Percentiles rank a stretch among this genome's conserved stretches.
Conservation (phyloP, 441 rosid genomes). For the Bruguiera hainesii region DNA sequence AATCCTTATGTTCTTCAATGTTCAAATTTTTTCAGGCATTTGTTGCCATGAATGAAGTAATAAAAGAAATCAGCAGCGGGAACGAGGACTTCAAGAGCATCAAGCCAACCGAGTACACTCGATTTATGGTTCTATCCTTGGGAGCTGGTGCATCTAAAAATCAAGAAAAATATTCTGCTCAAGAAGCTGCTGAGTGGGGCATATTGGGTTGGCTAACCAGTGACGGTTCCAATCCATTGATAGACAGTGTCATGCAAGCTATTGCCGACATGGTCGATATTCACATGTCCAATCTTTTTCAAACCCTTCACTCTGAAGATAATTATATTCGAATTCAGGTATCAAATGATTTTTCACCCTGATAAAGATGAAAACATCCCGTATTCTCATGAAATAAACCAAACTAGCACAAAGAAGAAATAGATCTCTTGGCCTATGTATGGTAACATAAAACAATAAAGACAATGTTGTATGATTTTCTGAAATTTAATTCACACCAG, state of each 20-base stretch:
- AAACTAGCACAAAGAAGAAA: not conserved
- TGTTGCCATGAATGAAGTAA: constrained; percentile 31
- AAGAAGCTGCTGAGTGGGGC: constrained; percentile 33
- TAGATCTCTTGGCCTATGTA: too few species aligned
- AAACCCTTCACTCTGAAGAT: constrained; percentile 33
- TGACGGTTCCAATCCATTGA: constrained; percentile 28
- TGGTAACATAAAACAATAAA: too few species aligned
- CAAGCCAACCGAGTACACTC: constrained; percentile 28
- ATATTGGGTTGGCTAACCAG: constrained; percentile 31
- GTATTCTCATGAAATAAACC: too few species aligned
- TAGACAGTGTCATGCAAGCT: constrained; percentile 39
- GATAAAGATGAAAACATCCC: not conserved
- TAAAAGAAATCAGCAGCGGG: constrained; percentile 27
- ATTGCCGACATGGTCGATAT: constrained; percentile 44
- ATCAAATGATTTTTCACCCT: not conserved
- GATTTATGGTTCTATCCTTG: constrained; percentile 33
- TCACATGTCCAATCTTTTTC: constrained; percentile 31
- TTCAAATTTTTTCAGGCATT: constrained; percentile 26
- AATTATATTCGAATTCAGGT: constrained; percentile 49
- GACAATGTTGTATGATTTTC: too few species aligned
- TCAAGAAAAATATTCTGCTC: constrained; percentile 28
- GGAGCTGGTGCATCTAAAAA: constrained; percentile 29
- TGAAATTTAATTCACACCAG: too few species aligned
- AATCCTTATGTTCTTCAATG: not conserved
- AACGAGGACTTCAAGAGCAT: constrained; percentile 21